Conservation (phyloP, 2,329 filamentous ascomycete species). For the Penicillium sp. region DNA sequence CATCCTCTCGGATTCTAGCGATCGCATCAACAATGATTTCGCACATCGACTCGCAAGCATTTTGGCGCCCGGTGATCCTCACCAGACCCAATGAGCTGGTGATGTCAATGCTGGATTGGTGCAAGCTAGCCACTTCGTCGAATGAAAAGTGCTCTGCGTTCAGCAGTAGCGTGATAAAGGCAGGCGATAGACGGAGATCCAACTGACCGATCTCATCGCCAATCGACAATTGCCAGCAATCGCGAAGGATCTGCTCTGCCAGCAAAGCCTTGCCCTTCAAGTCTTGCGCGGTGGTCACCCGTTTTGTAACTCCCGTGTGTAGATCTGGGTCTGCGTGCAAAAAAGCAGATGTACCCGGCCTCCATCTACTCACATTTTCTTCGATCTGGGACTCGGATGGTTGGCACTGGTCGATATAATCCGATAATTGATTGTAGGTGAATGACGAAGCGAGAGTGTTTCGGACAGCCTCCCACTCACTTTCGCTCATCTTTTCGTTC, state of each 20-base stretch:
- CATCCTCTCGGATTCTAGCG: conserved; percentile 33
- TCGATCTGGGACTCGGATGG: neutral
- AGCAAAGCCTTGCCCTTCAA: conserved; percentile 36
- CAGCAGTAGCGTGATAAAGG: conserved; percentile 34
- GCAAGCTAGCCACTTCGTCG: conserved; percentile 38
- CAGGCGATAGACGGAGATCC: conserved; percentile 35
- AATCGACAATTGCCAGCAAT: conserved; percentile 42
- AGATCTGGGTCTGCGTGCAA: conserved; percentile 23
- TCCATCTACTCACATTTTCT: conserved; percentile 27
- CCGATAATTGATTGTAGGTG: conserved; percentile 34
- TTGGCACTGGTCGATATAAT: conserved; percentile 28
- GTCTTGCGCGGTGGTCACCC: conserved; percentile 22
- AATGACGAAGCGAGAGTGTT: conserved; percentile 38
- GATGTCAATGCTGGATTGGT: conserved; percentile 41
- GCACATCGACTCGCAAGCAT: conserved; percentile 36
- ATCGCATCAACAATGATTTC: conserved; percentile 36
- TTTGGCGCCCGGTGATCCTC: conserved; percentile 38
- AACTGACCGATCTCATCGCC: conserved; percentile 39
- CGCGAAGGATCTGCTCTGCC: conserved; percentile 40
- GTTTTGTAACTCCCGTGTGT: conserved; percentile 9
- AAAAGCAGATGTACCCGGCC: conserved; percentile 35
- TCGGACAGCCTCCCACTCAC: conserved; percentile 36
- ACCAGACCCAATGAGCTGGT: conserved; percentile 36
- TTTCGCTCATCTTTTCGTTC: conserved; percentile 27
- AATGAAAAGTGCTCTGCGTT: conserved; percentile 40